Evolutionary conservation across 2,329 filamentous ascomycete species (phyloP).

Genomic region (Polychaeton citri): DNA sequence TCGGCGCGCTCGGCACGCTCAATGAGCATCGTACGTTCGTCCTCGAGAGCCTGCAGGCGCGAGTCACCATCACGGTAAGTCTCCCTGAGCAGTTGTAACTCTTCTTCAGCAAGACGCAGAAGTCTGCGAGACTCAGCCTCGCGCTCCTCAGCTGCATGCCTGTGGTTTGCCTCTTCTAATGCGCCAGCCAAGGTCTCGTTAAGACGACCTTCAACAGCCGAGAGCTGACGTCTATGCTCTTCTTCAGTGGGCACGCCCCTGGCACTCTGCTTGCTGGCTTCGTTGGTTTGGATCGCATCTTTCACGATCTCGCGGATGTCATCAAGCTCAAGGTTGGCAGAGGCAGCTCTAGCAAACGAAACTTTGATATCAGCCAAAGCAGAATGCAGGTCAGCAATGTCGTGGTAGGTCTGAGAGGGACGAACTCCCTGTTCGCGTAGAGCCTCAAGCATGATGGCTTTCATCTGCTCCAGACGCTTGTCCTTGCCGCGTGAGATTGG

Average conservation of each 20-base stretch:
- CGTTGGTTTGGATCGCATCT: constrained; percentile 12
- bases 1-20: constrained; percentile 25
- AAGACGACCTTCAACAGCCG: constrained; percentile 17
- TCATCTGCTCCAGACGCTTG: constrained; percentile 69
- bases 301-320: constrained; percentile 26
- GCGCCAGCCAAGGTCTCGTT: constrained; percentile 21
- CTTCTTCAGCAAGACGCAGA: constrained; percentile 37
- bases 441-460: constrained; percentile 45
- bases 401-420: constrained; percentile 12
- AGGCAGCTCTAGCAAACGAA: constrained; percentile 32
- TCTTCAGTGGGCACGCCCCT: constrained; percentile 14
- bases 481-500: constrained; percentile 68
- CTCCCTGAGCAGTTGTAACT: constrained; percentile 32
- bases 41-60: constrained; percentile 27
- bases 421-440: constrained; percentile 31
- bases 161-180: constrained; percentile 28
- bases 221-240: constrained; percentile 15
- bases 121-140: constrained; percentile 30
- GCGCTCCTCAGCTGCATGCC: constrained; percentile 29
- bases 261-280: constrained; percentile 12
- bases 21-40: constrained; percentile 28
- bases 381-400: constrained; percentile 30
- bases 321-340: constrained; percentile 31
- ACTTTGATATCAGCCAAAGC: constrained; percentile 35
- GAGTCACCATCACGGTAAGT: constrained; percentile 28